phyloP scores from a whole-genome alignment of 306 rosid species.

The Ormosia emarginata region DNA sequence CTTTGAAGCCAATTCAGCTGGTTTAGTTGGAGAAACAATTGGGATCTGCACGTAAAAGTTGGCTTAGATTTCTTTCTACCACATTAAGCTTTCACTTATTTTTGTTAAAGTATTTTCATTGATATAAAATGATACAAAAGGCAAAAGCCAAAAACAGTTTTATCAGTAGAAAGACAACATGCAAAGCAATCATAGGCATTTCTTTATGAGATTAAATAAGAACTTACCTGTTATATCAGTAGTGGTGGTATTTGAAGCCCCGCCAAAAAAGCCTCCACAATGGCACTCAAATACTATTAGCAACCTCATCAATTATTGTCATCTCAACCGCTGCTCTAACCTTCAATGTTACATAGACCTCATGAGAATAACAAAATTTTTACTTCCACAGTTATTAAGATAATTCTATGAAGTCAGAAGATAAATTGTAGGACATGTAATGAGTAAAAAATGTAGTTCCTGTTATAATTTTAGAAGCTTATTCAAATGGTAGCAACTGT shows the following conservation, averaged over 20 bases:
- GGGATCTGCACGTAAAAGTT: slow-evolving; percentile 63
- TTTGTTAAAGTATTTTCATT: background rate
- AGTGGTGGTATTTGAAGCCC: slow-evolving; percentile 68
- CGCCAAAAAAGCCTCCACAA: slow-evolving; percentile 93
- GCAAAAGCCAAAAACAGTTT: too few species aligned
- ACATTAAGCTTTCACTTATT: background rate
- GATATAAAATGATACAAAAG: too few species aligned
- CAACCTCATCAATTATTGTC: slow-evolving; percentile 90
- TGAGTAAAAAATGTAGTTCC: background rate
- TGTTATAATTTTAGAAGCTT: background rate
- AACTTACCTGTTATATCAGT: slow-evolving; percentile 83
- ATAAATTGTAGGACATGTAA: background rate
- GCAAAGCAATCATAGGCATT: background rate
- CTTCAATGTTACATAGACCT: slow-evolving; percentile 42
- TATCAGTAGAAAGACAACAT: too few species aligned
- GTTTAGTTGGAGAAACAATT: slow-evolving; percentile 70
- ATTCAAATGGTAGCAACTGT: background rate
- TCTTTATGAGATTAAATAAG: slow-evolving; percentile 9
- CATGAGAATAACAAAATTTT: background rate
- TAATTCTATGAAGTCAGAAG: background rate
- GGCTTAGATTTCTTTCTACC: slow-evolving; percentile 15
- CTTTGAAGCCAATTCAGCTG: slow-evolving; percentile 63
- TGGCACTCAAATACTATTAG: slow-evolving; percentile 71
- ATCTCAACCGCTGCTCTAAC: slow-evolving; percentile 95
- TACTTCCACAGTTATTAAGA: background rate